Evolutionary conservation across 768 basidiomycete species (phyloP).

Genomic region (Rhodotorula graminis): DNA sequence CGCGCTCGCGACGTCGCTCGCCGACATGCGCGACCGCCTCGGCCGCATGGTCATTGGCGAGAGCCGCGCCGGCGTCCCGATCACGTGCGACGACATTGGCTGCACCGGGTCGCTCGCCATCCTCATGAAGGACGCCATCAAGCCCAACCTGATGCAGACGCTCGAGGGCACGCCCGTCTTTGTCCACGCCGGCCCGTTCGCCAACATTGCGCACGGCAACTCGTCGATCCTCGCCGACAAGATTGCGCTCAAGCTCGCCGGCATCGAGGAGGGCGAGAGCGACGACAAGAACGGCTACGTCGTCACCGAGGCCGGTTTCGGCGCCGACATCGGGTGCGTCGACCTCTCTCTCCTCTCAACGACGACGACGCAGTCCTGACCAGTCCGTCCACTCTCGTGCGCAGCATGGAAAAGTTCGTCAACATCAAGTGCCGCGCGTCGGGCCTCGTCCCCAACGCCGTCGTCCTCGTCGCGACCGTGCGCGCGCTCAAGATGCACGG

Average conservation of each 20-base stretch:
- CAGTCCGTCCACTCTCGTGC: too few species aligned
- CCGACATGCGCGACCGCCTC: slow-evolving; percentile 83
- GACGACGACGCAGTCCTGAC: background rate
- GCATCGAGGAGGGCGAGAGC: slow-evolving; percentile 83
- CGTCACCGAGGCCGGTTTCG: slow-evolving; percentile 96
- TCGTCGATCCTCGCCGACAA: slow-evolving; percentile 97
- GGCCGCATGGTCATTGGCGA: slow-evolving; percentile 97
- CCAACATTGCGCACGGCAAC: slow-evolving; percentile 96
- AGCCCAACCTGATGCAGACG: slow-evolving; percentile 98
- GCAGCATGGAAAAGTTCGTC: slow-evolving; percentile 93
- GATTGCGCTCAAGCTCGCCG: slow-evolving; percentile 92
- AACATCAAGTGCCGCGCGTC: slow-evolving; percentile 97
- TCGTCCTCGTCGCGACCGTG: slow-evolving; percentile 92
- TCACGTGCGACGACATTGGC: slow-evolving; percentile 95
- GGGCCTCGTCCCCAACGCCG: slow-evolving; percentile 87
- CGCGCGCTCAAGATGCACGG: slow-evolving; percentile 99
- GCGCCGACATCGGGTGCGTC: slow-evolving; percentile 80
- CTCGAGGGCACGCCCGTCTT: slow-evolving; percentile 95
- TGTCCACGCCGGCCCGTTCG: slow-evolving; percentile 97
- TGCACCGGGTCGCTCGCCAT: slow-evolving; percentile 92
- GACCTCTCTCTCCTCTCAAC: background rate
- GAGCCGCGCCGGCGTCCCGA: slow-evolving; percentile 78
- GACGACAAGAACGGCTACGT: slow-evolving; percentile 82
- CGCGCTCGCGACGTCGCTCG: slow-evolving; percentile 76
- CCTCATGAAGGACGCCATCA: slow-evolving; percentile 97